Conservation (phyloP, 345 rosid species). For the Euphorbia lathyris region DNA sequence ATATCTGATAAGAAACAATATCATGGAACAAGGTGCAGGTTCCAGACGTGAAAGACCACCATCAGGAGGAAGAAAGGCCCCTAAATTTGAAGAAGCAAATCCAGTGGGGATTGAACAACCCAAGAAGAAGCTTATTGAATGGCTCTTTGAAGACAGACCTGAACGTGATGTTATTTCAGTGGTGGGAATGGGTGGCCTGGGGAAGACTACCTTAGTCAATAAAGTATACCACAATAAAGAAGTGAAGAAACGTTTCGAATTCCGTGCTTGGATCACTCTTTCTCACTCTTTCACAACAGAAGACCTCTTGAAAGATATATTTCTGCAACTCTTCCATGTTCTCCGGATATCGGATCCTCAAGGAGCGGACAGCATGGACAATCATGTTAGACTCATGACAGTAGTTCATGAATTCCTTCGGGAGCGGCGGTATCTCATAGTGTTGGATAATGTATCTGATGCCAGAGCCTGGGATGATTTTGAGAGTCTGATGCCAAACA, state of each 20-base stretch:
- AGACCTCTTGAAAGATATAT: constrained; percentile 9
- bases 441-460: constrained; percentile 1
- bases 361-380: constrained; percentile 11
- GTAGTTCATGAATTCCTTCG: constrained; percentile 1
- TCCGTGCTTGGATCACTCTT: constrained; percentile 7
- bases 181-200: constrained; percentile 31
- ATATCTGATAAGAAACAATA: constrained; percentile 14
- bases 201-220: constrained; percentile 23
- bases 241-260: constrained; percentile 20
- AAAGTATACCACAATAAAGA: constrained; percentile 16
- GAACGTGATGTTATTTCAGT: constrained; percentile 11
- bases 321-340: constrained; percentile 1
- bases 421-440: constrained; percentile 5
- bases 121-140: constrained; percentile 16
- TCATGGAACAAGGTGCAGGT: constrained; percentile 10
- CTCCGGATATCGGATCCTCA: constrained; percentile 3
- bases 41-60: constrained; percentile 4
- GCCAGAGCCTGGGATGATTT: constrained; percentile 1
- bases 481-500: constrained; percentile 6
- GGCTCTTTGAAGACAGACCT: constrained; percentile 11
- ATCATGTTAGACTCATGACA: neutral
- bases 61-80: neutral
- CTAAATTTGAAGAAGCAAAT: constrained; percentile 9
- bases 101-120: constrained; percentile 38
- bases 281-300: constrained; percentile 12